Base-by-base conservation (phyloP, 352 stramenopile genomes). In the Pelagophyceae sp. region DNA sequence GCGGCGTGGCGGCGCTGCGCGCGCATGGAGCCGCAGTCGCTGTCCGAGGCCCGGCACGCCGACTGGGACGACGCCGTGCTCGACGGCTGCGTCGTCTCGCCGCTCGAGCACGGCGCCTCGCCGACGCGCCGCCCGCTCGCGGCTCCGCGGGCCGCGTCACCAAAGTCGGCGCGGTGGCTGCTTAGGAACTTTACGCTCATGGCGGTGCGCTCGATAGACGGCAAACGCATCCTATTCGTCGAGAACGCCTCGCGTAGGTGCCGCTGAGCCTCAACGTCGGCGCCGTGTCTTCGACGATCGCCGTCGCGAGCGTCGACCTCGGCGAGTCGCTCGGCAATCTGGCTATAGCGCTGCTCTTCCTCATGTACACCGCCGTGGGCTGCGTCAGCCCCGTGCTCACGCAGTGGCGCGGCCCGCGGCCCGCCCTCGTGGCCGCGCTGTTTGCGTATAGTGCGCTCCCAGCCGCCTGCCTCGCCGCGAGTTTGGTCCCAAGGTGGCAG, bases 191-290 rank as follows among this genome's bases (percentile, higher is more conserved):
- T 74, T 37, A 2, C 23, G 35, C 20, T 51, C 20, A 50, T 74
- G 67, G n/a, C 5, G 15, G 2, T 58, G 2, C 31, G 35, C 38
- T 74, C 58, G 3, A 35, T 2, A 17, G n/a, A n/a, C n/a, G n/a
- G n/a, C n/a, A n/a, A n/a, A n/a, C n/a, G n/a, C n/a, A n/a, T n/a
- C n/a, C n/a, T n/a, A n/a, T n/a, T n/a, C n/a, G n/a, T n/a, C n/a
- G n/a, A n/a, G n/a, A n/a, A n/a, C n/a, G n/a, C n/a, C n/a, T n/a
- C n/a, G n/a, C n/a, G n/a, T n/a, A n/a, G n/a, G n/a, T n/a, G n/a
- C n/a, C n/a, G n/a, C n/a, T n/a, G n/a, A n/a, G n/a, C n/a, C 33
- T 74, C 17, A 74, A 74, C 38, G 35, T 60, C 35, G 67, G 67
- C 67, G 35, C 35, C 1, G 35, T 74, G 35, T 60, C 67, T 1